Evolutionary conservation across 2,329 filamentous ascomycete species (phyloP), one percentile per base, ranked within the genome.

Genomic region (Colletotrichum siamense): DNA sequence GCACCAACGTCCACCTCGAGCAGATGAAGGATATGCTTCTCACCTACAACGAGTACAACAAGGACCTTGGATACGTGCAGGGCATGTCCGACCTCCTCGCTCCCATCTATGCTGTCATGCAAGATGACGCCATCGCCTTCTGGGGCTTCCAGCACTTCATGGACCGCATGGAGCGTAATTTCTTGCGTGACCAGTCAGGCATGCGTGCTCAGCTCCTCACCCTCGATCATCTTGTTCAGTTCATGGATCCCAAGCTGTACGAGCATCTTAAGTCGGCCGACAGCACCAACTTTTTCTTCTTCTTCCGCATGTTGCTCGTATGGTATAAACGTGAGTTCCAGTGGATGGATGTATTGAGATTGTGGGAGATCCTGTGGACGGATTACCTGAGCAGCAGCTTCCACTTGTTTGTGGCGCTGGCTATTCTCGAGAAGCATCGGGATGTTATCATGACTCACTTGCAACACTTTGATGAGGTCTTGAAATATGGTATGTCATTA

Each of bases 11-110:
- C 8, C 97, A 99, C 84, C 91, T 99, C 78, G 97, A 99, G 85
- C 97, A 99, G 87, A 95, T 99, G 92, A 99, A 99, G 86, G 97
- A 99, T 83, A 98, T 99, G 95, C 93, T 99, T 1, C 90, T 99
- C 22, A 99, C 97, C 0, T 99, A 99, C 85, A 99, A 99, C 83
- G 97, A 99, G 86, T 98, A 98, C 86, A 99, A 99, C 87, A 95
- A 93, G 75, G 95, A 97, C 75, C 91, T 99, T 4, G 97, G 98
- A 65, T 99, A 99, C 82, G 97, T 99, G 2, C 97, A 99, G 87
- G 97, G 97, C 77, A 99, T 99, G 97, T 98, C 96, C 15, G 97
- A 99, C 84, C 91, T 99, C 1, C 91, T 99, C 10, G 96, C 97
- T 0, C 97, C 97, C 3, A 95, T 99, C 76, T 99, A 99, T 82